phyloP scores from a whole-genome alignment of 768 basidiomycete species.

The Suillus placidus region DNA sequence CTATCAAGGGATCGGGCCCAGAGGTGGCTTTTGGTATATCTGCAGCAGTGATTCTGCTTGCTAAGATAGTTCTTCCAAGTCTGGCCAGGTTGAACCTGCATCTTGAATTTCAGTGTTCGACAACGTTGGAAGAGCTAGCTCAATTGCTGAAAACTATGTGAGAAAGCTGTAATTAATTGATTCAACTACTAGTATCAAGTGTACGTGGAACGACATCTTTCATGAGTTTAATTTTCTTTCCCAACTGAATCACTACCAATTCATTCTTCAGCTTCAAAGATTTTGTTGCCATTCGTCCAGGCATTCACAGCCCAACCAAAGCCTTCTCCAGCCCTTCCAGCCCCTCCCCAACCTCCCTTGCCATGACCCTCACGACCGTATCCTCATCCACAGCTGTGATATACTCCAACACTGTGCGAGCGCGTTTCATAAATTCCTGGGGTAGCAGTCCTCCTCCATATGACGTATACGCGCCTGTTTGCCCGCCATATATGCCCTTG shows the following conservation, averaged over 20 bases:
- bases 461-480: slow-evolving; percentile 1
- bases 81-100: neutral
- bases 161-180: neutral
- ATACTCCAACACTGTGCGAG: slow-evolving; percentile 67
- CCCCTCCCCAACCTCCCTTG: slow-evolving; percentile 64
- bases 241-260: neutral
- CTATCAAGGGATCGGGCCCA: no score
- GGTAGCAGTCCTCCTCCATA: slow-evolving; percentile 11
- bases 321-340: slow-evolving; percentile 54
- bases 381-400: slow-evolving; percentile 75
- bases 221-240: neutral
- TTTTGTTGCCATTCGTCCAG: slow-evolving; percentile 2
- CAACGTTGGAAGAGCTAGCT: neutral
- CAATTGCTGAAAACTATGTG: neutral
- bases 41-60: neutral
- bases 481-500: slow-evolving; percentile 6
- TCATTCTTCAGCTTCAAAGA: neutral
- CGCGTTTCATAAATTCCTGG: slow-evolving; percentile 47
- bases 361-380: slow-evolving; percentile 70
- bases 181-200: neutral
- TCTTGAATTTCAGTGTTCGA: neutral
- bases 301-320: slow-evolving; percentile 36
- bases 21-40: neutral
- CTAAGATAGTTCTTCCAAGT: neutral
- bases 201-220: neutral